Percentiles rank a stretch among this genome's conserved stretches.
Conservation (phyloP, 768 basidiomycete genomes). For the Suillus americanus region DNA sequence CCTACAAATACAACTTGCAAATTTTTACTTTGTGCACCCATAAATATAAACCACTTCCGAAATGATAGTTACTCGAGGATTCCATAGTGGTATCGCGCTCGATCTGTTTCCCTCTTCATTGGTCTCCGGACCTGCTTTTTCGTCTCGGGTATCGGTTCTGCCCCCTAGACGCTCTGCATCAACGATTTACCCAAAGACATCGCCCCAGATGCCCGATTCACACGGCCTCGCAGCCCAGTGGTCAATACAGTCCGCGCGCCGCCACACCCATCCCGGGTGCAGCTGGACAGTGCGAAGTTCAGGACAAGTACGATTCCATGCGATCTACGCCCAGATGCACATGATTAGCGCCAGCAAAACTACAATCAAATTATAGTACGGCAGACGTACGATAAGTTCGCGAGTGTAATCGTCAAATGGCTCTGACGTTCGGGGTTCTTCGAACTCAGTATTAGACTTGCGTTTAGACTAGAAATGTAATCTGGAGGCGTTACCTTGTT, state of each 20-base stretch:
- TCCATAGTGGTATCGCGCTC: not conserved
- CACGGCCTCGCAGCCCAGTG: not conserved
- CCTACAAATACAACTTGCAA: not conserved
- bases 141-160: not conserved
- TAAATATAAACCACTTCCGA: not conserved
- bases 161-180: not conserved
- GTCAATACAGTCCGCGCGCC: conserved; percentile 21
- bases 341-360: not conserved
- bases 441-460: not conserved
- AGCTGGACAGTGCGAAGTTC: conserved; percentile 42
- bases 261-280: conserved; percentile 39
- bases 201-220: not conserved
- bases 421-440: not conserved
- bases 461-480: not conserved
- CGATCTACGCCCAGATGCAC: conserved; percentile 26
- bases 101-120: not conserved
- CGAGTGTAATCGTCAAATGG: conserved; percentile 1
- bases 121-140: not conserved
- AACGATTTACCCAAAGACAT: not conserved
- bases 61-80: not conserved
- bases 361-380: not conserved
- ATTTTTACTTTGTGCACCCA: not conserved
- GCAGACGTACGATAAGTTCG: conserved; percentile 4
- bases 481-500: not conserved
- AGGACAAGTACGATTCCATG: conserved; percentile 44